Percentiles rank a stretch among this genome's conserved stretches.
These are phyloP conservation scores for Paxillus ammoniavirescens DNA, from an alignment of 768 basidiomycete species.

Conservation along the genomic window DNA sequence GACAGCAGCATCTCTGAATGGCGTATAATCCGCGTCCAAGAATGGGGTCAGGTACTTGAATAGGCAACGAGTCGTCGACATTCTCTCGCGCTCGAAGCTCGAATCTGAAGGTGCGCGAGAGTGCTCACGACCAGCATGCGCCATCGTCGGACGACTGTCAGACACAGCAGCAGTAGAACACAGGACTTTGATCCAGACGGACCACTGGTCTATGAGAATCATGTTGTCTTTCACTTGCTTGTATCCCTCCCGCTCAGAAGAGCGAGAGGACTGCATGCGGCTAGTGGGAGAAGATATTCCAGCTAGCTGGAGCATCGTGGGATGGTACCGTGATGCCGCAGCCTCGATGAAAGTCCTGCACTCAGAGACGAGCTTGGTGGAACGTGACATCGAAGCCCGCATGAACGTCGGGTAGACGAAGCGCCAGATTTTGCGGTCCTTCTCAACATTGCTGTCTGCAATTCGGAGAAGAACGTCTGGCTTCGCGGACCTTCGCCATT, in stretches of 20 bases:
- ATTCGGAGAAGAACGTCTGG: slow-evolving; percentile 62
- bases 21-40: slow-evolving; percentile 79
- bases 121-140: slow-evolving; percentile 60
- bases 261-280: slow-evolving; percentile 38
- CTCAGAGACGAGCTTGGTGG: slow-evolving; percentile 41
- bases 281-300: slow-evolving; percentile 63
- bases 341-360: slow-evolving; percentile 70
- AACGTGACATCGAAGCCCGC: slow-evolving; percentile 50
- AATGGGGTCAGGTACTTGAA: slow-evolving; percentile 87
- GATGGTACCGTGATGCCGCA: slow-evolving; percentile 68
- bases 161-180: slow-evolving; percentile 75
- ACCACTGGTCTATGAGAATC: slow-evolving; percentile 71
- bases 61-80: slow-evolving; percentile 77
- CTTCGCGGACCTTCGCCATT: slow-evolving; percentile 61
- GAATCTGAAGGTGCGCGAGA: slow-evolving; percentile 67
- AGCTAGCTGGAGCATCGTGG: slow-evolving; percentile 68
- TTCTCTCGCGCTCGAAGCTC: slow-evolving; percentile 77
- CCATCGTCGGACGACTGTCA: slow-evolving; percentile 57
- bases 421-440: slow-evolving; percentile 73
- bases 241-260: slow-evolving; percentile 50
- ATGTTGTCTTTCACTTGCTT: slow-evolving; percentile 58
- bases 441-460: slow-evolving; percentile 65
- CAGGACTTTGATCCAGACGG: slow-evolving; percentile 80
- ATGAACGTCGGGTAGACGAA: slow-evolving; percentile 69
- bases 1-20: slow-evolving; percentile 84